Percentiles rank a stretch among this genome's conserved stretches.
Evolutionary conservation across 1,284 basidiomycete genomes (phyloP).

Genomic region (Athelia sp.): DNA sequence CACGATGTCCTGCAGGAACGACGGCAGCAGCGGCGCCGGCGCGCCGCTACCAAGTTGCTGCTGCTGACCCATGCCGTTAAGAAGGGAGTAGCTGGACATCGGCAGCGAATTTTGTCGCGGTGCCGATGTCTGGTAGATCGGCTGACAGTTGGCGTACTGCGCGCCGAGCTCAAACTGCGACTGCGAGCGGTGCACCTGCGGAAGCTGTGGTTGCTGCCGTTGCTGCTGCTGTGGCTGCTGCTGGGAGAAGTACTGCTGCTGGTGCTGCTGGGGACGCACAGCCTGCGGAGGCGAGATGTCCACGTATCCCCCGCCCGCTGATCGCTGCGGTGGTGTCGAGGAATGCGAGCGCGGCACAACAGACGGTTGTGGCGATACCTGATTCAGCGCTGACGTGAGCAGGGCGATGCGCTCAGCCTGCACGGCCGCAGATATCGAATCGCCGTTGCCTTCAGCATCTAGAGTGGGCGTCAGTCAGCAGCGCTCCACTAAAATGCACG

Average conservation of each 20-base stretch:
- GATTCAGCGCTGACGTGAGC: conserved; percentile 60
- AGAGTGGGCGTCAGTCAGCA: conserved; percentile 10
- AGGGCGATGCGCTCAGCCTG: conserved; percentile 79
- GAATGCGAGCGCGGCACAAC: conserved; percentile 37
- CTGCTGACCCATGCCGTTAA: conserved; percentile 18
- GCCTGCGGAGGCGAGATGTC: conserved; percentile 5
- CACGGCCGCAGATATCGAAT: conserved; percentile 75
- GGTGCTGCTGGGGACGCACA: background rate
- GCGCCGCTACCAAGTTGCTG: conserved; percentile 25
- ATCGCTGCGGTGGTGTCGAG: background rate
- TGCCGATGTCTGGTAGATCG: conserved; percentile 66
- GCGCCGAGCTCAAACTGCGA: conserved; percentile 42
- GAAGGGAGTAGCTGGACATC: conserved; percentile 32
- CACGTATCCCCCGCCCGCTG: background rate
- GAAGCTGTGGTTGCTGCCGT: conserved; percentile 32
- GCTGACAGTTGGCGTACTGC: conserved; percentile 36
- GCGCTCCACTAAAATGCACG: conserved; percentile 8
- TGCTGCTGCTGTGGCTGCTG: background rate
- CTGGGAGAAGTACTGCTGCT: background rate
- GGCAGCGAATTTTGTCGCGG: conserved; percentile 18
- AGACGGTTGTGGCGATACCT: conserved; percentile 27
- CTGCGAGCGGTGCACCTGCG: conserved; percentile 38
- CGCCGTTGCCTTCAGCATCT: conserved; percentile 82
- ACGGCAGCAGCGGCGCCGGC: conserved; percentile 50
- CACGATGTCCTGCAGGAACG: conserved; percentile 69